Evolutionary conservation across 768 basidiomycete species (phyloP), one percentile per base, ranked within the genome.

Genomic region (Nevesoporus exiguus): DNA sequence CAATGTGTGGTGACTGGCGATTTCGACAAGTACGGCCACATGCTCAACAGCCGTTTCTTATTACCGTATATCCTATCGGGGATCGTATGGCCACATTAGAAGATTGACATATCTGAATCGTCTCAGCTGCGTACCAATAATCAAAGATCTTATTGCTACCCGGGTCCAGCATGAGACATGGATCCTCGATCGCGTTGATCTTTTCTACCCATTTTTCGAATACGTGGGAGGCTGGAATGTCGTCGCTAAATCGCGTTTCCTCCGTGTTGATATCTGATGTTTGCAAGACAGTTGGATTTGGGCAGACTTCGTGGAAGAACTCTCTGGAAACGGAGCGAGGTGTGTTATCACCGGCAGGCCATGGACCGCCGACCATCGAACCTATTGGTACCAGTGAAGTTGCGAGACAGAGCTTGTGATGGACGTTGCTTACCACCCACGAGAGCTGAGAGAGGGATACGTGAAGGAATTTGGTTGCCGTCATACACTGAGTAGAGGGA

Each of bases 221-320:
- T 6, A 78, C 51, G 7, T 62, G 54, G 7, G 58, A 47, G 3
- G 71, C 71, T 7, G 72, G 55, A 5, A 69, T 48, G 17, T 51
- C 24, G 5, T 61, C 52, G 10, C 56, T 57, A n/a, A 64, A 66
- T 34, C 70, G 59, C 61, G 71, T 58, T 15, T 60, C 49, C 9
- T 74, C 61, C 41, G 57, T 65, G 30, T 66, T 69, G 49, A 75
- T 43, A n/a, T 66, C 57, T 2, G 61, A 51, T 14, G 66, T 67
- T 24, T 65, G 55, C 24, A 80, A 24, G 22, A 73, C 17, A 1
- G 69, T 73, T 15, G 70, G 67, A 5, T 70, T 57, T 5, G 71
- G 74, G 61, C 79, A 80, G 3, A 76, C 71, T 55, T 70, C 59
- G 17, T 71, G 63, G 55, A 70, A 80, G 60, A 72, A 76, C 5